Percentiles rank a stretch among this genome's conserved stretches.
Conservation (phyloP, 495 filamentous ascomycete genomes). For the Aspergillus carlsbadensis region DNA sequence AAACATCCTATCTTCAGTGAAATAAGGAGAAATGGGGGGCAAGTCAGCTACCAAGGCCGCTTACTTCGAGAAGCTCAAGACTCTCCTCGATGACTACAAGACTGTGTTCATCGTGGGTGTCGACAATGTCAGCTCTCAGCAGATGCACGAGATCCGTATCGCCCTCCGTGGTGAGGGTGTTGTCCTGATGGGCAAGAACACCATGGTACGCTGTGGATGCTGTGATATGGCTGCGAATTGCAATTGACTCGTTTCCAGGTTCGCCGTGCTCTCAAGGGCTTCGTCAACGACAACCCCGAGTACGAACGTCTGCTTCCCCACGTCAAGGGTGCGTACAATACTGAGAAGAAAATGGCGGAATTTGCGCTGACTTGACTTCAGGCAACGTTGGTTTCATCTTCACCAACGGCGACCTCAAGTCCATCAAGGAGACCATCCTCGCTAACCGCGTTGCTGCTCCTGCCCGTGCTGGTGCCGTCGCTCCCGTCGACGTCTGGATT, state of each 20-base stretch:
- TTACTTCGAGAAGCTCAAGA: slow-evolving; percentile 99
- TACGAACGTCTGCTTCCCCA: slow-evolving; percentile 95
- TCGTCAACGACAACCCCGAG: slow-evolving; percentile 86
- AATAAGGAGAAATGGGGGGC: slow-evolving; percentile 99
- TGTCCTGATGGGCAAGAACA: slow-evolving; percentile 99
- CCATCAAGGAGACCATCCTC: slow-evolving; percentile 88
- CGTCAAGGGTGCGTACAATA: slow-evolving; percentile 67
- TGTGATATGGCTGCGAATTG: background rate
- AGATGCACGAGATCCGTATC: slow-evolving; percentile 99
- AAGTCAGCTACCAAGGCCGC: slow-evolving; percentile 87
- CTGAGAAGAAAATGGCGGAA: background rate
- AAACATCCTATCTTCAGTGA: slow-evolving; percentile 92
- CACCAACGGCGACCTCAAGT: slow-evolving; percentile 94
- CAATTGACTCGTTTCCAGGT: slow-evolving; percentile 53
- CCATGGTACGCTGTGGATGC: slow-evolving; percentile 67
- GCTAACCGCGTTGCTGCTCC: slow-evolving; percentile 96
- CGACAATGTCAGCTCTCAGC: slow-evolving; percentile 97
- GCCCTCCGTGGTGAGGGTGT: slow-evolving; percentile 84
- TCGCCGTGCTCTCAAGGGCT: slow-evolving; percentile 95
- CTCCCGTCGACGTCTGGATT: slow-evolving; percentile 84
- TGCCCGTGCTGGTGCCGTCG: slow-evolving; percentile 93
- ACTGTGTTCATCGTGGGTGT: slow-evolving; percentile 96
- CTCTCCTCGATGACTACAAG: slow-evolving; percentile 84
- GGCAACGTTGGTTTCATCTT: slow-evolving; percentile 99
- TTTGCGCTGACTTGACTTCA: slow-evolving; percentile 20